Evolutionary conservation across 345 rosid genomes (phyloP).

Genomic region (Arabis alpina): DNA sequence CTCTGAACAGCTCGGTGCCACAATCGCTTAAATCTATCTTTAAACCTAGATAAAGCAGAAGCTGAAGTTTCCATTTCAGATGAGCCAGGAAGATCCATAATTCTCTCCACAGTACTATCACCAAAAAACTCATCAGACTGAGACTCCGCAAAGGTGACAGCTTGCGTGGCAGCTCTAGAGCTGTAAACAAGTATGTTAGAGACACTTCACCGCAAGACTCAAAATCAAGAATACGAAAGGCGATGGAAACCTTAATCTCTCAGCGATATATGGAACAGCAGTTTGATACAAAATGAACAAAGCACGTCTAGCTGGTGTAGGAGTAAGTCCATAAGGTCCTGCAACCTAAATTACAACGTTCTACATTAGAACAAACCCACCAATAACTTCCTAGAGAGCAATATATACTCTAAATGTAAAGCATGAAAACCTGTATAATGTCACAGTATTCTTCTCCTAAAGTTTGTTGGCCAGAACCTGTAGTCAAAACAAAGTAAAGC

Average conservation of each 20-base stretch:
- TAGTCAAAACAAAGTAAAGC: constrained; percentile 88
- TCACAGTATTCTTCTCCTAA: constrained; percentile 98
- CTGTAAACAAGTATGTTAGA: constrained; percentile 46
- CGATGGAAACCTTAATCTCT: constrained; percentile 69
- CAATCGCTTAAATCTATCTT: constrained; percentile 52
- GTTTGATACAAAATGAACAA: constrained; percentile 85
- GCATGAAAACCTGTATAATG: constrained; percentile 70
- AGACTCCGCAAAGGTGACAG: constrained; percentile 65
- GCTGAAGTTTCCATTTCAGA: constrained; percentile 47
- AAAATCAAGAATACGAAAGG: background rate
- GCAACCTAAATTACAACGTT: constrained; percentile 58
- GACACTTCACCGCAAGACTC: no score
- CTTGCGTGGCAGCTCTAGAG: constrained; percentile 73
- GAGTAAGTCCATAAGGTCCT: constrained; percentile 78
- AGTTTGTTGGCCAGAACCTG: constrained; percentile 95
- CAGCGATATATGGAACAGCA: constrained; percentile 81
- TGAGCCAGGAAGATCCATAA: constrained; percentile 49
- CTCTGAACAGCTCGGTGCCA: constrained; percentile 64
- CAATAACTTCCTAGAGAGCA: no score
- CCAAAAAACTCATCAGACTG: constrained; percentile 53
- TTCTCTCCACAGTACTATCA: constrained; percentile 39
- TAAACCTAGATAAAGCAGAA: constrained; percentile 59
- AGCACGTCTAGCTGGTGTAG: constrained; percentile 94
- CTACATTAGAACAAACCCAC: constrained; percentile 11
- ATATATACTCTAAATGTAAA: background rate